These are phyloP conservation scores for Euphorbia tirucalli DNA, from an alignment of 345 rosid genomes.

Conservation along the genomic window DNA sequence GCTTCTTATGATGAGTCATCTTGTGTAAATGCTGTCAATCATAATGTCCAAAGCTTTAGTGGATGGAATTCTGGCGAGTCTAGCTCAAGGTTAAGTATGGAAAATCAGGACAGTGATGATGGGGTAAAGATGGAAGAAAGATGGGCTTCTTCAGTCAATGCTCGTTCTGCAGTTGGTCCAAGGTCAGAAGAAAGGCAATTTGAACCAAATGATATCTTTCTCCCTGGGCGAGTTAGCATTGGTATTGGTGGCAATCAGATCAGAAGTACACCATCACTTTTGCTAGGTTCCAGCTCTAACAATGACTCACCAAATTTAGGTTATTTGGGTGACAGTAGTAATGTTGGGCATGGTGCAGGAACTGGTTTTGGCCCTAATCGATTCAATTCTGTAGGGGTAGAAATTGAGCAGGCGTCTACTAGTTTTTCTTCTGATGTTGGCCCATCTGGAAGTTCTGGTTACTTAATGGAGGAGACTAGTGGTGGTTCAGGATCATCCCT, in stretches of 20 bases:
- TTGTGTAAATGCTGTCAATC: constrained; percentile 36
- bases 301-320: constrained; percentile 34
- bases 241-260: constrained; percentile 38
- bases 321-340: constrained; percentile 38
- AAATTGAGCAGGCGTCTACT: constrained; percentile 30
- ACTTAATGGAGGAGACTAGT: constrained; percentile 46
- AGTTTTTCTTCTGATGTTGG: constrained; percentile 36
- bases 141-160: constrained; percentile 40
- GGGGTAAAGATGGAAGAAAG: constrained; percentile 48
- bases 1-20: constrained; percentile 41
- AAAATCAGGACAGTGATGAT: constrained; percentile 44
- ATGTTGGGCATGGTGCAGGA: constrained; percentile 33
- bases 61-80: constrained; percentile 69
- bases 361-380: constrained; percentile 26
- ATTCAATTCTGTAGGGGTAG: constrained; percentile 30
- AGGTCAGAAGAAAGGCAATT: constrained; percentile 51
- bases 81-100: constrained; percentile 42
- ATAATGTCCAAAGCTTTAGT: constrained; percentile 40
- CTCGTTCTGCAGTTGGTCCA: constrained; percentile 34
- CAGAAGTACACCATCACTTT: constrained; percentile 42
- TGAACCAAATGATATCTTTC: constrained; percentile 34
- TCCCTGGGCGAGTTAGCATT: constrained; percentile 33
- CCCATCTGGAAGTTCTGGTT: constrained; percentile 58
- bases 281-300: constrained; percentile 55
- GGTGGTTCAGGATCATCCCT: constrained; percentile 56